These are phyloP conservation scores for Bullera alba DNA, from an alignment of 768 basidiomycete genomes.

Conservation along the genomic window DNA sequence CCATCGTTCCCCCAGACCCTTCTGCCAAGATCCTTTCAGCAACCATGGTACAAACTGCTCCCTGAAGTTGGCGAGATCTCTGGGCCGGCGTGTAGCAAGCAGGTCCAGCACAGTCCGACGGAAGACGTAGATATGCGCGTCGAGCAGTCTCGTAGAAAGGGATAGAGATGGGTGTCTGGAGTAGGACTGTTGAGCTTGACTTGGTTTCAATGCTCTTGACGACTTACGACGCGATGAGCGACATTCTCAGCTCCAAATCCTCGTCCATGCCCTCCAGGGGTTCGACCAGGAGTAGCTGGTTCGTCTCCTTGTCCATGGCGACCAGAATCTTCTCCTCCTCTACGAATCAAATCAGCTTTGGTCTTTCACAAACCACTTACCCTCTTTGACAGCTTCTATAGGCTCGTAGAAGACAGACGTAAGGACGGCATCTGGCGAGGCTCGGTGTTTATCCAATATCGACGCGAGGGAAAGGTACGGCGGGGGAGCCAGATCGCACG, in stretches of 20 bases:
- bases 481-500: slow-evolving; percentile 85
- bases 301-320: slow-evolving; percentile 50
- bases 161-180: slow-evolving; percentile 64
- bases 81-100: slow-evolving; percentile 56
- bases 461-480: slow-evolving; percentile 60
- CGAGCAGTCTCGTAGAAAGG: slow-evolving; percentile 63
- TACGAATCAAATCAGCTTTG: slow-evolving; percentile 2
- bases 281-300: slow-evolving; percentile 57
- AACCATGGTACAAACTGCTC: slow-evolving; percentile 91
- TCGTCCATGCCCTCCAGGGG: slow-evolving; percentile 58
- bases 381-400: slow-evolving; percentile 38
- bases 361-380: slow-evolving; percentile 11
- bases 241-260: slow-evolving; percentile 69
- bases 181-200: not conserved
- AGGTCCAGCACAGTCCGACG: slow-evolving; percentile 65
- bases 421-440: slow-evolving; percentile 29
- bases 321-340: slow-evolving; percentile 42
- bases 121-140: slow-evolving; percentile 90
- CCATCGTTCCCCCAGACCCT: slow-evolving; percentile 37
- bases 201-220: slow-evolving; percentile 2
- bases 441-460: slow-evolving; percentile 73
- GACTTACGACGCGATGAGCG: slow-evolving; percentile 60
- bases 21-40: slow-evolving; percentile 69
- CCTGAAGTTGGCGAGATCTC: slow-evolving; percentile 69
- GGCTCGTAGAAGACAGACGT: slow-evolving; percentile 46